Conservation (phyloP, 2,329 filamentous ascomycete genomes). For the Byssothecium circinans region DNA sequence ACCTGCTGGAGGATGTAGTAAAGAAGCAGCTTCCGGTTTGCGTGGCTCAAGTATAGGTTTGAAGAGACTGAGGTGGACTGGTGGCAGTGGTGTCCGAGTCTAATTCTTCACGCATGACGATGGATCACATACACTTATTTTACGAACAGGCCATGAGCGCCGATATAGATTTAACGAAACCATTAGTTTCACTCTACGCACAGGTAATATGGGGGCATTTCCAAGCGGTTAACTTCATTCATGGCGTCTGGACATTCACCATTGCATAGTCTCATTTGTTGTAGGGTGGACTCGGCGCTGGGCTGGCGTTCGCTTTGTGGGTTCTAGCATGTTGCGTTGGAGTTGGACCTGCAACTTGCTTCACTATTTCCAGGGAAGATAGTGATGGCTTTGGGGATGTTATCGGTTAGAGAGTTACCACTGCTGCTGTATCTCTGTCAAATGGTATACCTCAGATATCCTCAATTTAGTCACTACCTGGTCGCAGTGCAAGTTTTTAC, state of each 20-base stretch:
- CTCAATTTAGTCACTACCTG: too few species aligned
- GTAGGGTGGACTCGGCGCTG: background rate
- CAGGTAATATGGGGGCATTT: background rate
- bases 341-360: background rate
- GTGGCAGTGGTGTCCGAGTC: constrained; percentile 25
- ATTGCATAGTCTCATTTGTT: constrained; percentile 1
- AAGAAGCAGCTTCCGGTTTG: constrained; percentile 32
- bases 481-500: too few species aligned
- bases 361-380: background rate
- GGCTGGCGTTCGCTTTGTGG: background rate
- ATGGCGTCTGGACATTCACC: background rate
- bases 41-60: constrained; percentile 33
- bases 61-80: constrained; percentile 36
- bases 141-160: background rate
- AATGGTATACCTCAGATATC: too few species aligned
- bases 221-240: background rate
- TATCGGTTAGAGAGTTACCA: background rate
- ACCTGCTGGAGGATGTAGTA: constrained; percentile 32
- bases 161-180: background rate
- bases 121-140: background rate
- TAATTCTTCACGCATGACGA: constrained; percentile 3
- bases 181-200: background rate
- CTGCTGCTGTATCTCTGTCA: too few species aligned
- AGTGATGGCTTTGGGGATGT: background rate
- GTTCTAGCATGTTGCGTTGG: background rate